These are phyloP conservation scores for Tetrahymena malaccensis DNA, from an alignment of 73 alveolate species.

Conservation along the genomic window DNA sequence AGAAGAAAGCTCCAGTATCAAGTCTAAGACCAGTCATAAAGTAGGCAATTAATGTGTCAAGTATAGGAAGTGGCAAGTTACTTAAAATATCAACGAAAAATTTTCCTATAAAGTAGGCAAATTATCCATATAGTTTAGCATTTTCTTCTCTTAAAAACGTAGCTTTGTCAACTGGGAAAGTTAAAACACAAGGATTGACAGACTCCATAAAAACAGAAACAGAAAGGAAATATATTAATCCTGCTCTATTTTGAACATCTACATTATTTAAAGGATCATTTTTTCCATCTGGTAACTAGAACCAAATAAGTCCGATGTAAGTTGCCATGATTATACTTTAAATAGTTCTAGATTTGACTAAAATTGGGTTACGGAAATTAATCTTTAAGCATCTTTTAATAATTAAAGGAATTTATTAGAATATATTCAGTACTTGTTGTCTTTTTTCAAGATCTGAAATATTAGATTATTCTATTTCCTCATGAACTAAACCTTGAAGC, in stretches of 20 bases:
- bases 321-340: background rate
- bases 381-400: background rate
- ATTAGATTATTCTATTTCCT: background rate
- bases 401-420: background rate
- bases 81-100: slow-evolving; percentile 30
- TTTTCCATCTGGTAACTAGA: background rate
- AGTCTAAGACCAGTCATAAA: background rate
- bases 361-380: background rate
- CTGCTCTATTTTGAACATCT: background rate
- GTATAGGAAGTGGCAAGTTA: background rate
- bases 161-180: slow-evolving; percentile 52
- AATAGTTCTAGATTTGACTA: background rate
- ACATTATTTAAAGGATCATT: background rate
- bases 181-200: slow-evolving; percentile 11
- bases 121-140: slow-evolving; percentile 29
- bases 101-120: slow-evolving; percentile 46
- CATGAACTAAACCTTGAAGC: background rate
- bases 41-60: background rate
- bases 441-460: background rate
- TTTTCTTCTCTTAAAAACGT: slow-evolving; percentile 58
- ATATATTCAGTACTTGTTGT: background rate
- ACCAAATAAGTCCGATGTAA: background rate
- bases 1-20: background rate
- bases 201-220: slow-evolving; percentile 19
- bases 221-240: background rate